These are phyloP conservation scores for Colletotrichum liriopes DNA, from an alignment of 2,329 filamentous ascomycete genomes.

Conservation along the genomic window DNA sequence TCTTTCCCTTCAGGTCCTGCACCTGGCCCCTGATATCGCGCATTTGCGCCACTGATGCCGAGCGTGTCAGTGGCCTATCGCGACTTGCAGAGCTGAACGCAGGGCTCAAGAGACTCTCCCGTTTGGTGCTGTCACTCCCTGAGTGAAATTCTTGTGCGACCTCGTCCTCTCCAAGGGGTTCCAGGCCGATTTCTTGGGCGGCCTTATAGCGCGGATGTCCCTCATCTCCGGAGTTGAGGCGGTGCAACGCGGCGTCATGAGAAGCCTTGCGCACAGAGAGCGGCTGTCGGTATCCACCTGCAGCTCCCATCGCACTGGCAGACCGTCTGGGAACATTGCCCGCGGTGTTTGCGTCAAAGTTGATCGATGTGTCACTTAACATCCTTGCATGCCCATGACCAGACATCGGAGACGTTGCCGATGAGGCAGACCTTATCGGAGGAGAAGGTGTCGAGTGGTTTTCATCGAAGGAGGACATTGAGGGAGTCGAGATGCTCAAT, in stretches of 20 bases:
- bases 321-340: conserved; percentile 67
- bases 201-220: conserved; percentile 55
- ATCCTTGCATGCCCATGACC: conserved; percentile 70
- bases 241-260: conserved; percentile 59
- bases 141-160: conserved; percentile 50
- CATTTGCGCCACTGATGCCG: conserved; percentile 81
- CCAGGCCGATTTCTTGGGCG: conserved; percentile 63
- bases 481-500: conserved; percentile 63
- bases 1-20: conserved; percentile 87
- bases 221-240: conserved; percentile 56
- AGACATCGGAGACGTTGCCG: conserved; percentile 46
- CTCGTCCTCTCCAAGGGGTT: conserved; percentile 70
- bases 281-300: conserved; percentile 71
- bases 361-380: conserved; percentile 67
- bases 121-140: conserved; percentile 52
- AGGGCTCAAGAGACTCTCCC: conserved; percentile 61
- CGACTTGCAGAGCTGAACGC: conserved; percentile 56
- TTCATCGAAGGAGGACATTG: conserved; percentile 57
- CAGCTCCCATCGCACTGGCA: conserved; percentile 74
- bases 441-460: conserved; percentile 70
- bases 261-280: conserved; percentile 60
- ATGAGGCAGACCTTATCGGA: conserved; percentile 56
- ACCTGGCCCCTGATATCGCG: conserved; percentile 86
- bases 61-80: conserved; percentile 71
- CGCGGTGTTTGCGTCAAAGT: conserved; percentile 47